These are phyloP conservation scores for Salvia rosmarinus DNA, from an alignment of 257 asterid genomes.

Conservation along the genomic window DNA sequence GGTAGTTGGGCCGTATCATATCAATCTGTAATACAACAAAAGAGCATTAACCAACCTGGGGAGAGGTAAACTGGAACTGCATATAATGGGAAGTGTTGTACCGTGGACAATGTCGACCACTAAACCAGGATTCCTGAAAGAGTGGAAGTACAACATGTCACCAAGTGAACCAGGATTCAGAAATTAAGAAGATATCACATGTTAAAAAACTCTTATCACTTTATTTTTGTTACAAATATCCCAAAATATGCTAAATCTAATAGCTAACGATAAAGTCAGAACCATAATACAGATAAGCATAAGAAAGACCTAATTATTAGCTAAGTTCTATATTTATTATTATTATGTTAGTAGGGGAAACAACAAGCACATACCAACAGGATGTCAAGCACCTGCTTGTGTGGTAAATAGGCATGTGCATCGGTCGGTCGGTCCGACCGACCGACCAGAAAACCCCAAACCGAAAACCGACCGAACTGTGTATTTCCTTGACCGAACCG, in stretches of 20 bases:
- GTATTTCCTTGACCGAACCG: no score
- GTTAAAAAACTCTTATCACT: not conserved
- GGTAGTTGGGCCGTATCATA: no score
- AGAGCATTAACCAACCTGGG: constrained; percentile 9
- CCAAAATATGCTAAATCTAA: constrained; percentile 6
- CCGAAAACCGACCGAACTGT: no score
- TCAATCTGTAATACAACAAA: constrained; percentile 49
- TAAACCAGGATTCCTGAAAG: constrained; percentile 77
- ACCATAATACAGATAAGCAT: constrained; percentile 3
- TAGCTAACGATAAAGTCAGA: not conserved
- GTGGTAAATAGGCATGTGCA: no score
- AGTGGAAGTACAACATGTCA: constrained; percentile 93
- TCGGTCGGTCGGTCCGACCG: no score
- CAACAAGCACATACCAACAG: not conserved
- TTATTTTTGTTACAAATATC: not conserved
- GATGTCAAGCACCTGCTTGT: not conserved
- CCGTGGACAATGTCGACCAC: constrained; percentile 89
- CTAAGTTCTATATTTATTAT: not conserved
- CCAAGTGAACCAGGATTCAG: constrained; percentile 68
- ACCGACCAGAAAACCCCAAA: no score
- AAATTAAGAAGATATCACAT: constrained; percentile 13
- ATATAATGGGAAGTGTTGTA: constrained; percentile 29
- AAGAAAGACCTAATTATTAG: not conserved
- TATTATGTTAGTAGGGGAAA: not conserved
- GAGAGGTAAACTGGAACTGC: constrained; percentile 21